These are phyloP conservation scores for Dujonia santamariae DNA, from an alignment of 1,139 yeast genomes.

Conservation along the genomic window DNA sequence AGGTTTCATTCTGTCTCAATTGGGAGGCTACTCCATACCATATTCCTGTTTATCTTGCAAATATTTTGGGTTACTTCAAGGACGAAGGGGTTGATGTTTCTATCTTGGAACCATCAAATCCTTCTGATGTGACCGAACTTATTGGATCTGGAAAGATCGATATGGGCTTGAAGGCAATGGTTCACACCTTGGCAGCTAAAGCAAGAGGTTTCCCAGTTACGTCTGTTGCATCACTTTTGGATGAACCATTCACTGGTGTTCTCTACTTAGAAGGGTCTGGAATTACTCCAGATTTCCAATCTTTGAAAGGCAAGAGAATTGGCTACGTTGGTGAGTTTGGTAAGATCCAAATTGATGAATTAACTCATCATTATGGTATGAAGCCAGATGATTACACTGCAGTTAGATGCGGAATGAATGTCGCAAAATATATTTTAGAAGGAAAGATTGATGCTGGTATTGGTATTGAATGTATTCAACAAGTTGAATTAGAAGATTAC, in stretches of 20 bases:
- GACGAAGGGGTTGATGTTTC: conserved; percentile 52
- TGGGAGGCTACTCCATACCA: conserved; percentile 62
- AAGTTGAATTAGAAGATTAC: conserved; percentile 55
- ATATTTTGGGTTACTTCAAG: conserved; percentile 47
- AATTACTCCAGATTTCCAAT: conserved; percentile 47
- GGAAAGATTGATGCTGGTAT: conserved; percentile 58
- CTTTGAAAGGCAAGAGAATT: conserved; percentile 51
- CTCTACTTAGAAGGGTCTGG: conserved; percentile 52
- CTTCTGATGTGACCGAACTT: conserved; percentile 57
- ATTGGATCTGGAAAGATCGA: conserved; percentile 57
- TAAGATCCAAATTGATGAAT: conserved; percentile 55
- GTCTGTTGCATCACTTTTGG: conserved; percentile 52
- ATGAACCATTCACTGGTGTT: conserved; percentile 58
- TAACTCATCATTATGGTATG: conserved; percentile 55
- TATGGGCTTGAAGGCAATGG: conserved; percentile 62
- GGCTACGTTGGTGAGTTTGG: conserved; percentile 63
- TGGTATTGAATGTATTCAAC: conserved; percentile 59
- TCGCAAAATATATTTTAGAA: conserved; percentile 52
- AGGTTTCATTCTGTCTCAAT: conserved; percentile 51
- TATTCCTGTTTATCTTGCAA: conserved; percentile 51
- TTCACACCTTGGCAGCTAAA: conserved; percentile 58
- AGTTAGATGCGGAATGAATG: conserved; percentile 62
- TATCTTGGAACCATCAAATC: conserved; percentile 54
- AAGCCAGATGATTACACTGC: conserved; percentile 55
- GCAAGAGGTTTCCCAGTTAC: conserved; percentile 60